Evolutionary conservation across 2,329 filamentous ascomycete genomes (phyloP).

Genomic region (Penicillium sp.): DNA sequence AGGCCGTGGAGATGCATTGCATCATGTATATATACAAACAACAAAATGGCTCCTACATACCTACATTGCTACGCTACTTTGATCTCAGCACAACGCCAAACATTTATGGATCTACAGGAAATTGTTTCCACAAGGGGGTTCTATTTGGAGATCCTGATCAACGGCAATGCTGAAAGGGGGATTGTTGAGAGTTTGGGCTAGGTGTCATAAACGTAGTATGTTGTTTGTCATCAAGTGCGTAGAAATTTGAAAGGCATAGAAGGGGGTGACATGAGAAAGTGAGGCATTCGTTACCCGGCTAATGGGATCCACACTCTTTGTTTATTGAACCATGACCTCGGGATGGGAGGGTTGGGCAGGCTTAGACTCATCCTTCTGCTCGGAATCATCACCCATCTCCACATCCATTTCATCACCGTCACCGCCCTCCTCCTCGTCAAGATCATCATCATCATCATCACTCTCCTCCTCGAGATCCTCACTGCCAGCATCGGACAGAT

Average conservation of each 20-base stretch:
- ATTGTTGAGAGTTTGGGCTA: slow-evolving; percentile 16
- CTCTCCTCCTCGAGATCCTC: slow-evolving; percentile 79
- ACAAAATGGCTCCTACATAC: not conserved
- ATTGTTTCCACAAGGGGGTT: slow-evolving; percentile 9
- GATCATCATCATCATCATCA: slow-evolving; percentile 69
- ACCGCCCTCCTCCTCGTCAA: slow-evolving; percentile 62
- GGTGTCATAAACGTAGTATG: slow-evolving; percentile 31
- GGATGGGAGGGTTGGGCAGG: slow-evolving; percentile 36
- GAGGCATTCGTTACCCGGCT: not conserved
- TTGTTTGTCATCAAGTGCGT: slow-evolving; percentile 33
- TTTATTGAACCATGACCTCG: slow-evolving; percentile 51
- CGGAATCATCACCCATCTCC: slow-evolving; percentile 58
- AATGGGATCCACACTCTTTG: not conserved
- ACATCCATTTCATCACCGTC: slow-evolving; percentile 56
- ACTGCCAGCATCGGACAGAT: slow-evolving; percentile 72
- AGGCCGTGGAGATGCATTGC: too few species aligned
- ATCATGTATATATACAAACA: not conserved
- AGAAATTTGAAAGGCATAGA: slow-evolving; percentile 5
- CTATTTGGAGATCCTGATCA: slow-evolving; percentile 29
- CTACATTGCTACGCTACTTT: not conserved
- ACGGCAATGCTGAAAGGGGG: slow-evolving; percentile 15
- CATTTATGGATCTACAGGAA: not conserved
- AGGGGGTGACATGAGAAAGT: not conserved
- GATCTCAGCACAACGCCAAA: not conserved
- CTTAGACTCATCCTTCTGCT: slow-evolving; percentile 39